phyloP scores from a whole-genome alignment of 1,139 yeast genomes.

The Suhomyces coccinellae region DNA sequence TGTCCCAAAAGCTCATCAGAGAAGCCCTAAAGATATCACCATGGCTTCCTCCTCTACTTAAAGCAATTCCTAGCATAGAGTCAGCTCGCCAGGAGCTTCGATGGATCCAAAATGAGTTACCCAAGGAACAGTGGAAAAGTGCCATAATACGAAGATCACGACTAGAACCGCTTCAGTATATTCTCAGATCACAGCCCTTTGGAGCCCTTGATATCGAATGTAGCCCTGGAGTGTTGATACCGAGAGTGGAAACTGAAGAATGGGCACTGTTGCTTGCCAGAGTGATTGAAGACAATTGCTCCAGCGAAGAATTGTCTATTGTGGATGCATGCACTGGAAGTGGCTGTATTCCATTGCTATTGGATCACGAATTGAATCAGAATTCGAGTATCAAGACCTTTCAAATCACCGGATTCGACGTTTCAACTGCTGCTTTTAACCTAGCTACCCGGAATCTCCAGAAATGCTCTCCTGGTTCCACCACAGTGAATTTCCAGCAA shows the following conservation, averaged over 20 bases:
- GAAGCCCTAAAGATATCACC: constrained; percentile 29
- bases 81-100: constrained; percentile 37
- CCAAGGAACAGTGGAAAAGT: constrained; percentile 31
- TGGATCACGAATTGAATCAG: constrained; percentile 35
- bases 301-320: constrained; percentile 10
- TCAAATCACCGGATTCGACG: constrained; percentile 56
- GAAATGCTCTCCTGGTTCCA: constrained; percentile 3
- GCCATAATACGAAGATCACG: constrained; percentile 43
- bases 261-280: constrained; percentile 58
- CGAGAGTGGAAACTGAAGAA: constrained; percentile 95
- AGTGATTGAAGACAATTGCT: background rate
- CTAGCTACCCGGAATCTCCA: constrained; percentile 51
- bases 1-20: constrained; percentile 30
- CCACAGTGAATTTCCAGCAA: constrained; percentile 18
- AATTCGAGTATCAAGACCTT: constrained; percentile 12
- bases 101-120: constrained; percentile 46
- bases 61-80: constrained; percentile 30
- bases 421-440: constrained; percentile 52
- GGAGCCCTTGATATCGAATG: constrained; percentile 66
- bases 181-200: constrained; percentile 85
- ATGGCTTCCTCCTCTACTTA: constrained; percentile 34
- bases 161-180: constrained; percentile 75
- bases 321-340: constrained; percentile 73
- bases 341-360: constrained; percentile 75
- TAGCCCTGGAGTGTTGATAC: constrained; percentile 69